Evolutionary conservation across 192 early-diverging fungal genomes (phyloP).

Genomic region (Backusella macrospora): DNA sequence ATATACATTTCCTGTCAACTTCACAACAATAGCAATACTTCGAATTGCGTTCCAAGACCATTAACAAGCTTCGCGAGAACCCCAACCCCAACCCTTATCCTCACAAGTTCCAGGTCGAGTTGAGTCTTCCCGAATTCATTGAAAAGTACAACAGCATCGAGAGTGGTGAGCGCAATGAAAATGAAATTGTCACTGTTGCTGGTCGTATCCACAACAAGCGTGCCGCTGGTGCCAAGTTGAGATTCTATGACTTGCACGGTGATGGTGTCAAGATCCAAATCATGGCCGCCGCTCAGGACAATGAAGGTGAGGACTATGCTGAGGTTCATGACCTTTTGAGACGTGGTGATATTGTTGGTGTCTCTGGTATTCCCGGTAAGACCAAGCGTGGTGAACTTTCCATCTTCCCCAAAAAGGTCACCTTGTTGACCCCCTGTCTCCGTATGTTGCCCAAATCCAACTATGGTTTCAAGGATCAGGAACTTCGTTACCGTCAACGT

Average conservation of each 20-base stretch:
- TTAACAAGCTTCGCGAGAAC: constrained; percentile 81
- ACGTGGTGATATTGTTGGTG: constrained; percentile 97
- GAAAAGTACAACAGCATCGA: constrained; percentile 76
- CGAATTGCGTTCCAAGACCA: constrained; percentile 89
- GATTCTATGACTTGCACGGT: constrained; percentile 94
- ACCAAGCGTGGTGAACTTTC: constrained; percentile 95
- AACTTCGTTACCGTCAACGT: constrained; percentile 95
- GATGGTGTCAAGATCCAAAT: constrained; percentile 96
- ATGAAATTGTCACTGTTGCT: constrained; percentile 76
- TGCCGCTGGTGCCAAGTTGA: constrained; percentile 83
- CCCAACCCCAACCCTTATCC: constrained; percentile 93
- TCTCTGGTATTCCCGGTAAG: constrained; percentile 87
- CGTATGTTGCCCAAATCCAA: constrained; percentile 94
- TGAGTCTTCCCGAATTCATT: constrained; percentile 86
- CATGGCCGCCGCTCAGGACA: constrained; percentile 79
- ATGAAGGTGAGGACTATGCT: constrained; percentile 67
- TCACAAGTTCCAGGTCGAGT: constrained; percentile 95
- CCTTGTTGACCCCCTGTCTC: constrained; percentile 90
- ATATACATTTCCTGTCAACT: background rate
- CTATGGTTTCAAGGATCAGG: constrained; percentile 97
- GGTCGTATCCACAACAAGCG: constrained; percentile 98
- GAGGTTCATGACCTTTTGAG: constrained; percentile 81
- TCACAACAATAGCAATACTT: constrained; percentile 78
- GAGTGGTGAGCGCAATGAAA: constrained; percentile 67
- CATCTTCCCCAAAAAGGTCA: constrained; percentile 88